Evolutionary conservation across 192 early-diverging fungal genomes (phyloP), one percentile per base, ranked within the genome.

Genomic region (Backusella macrospora): DNA sequence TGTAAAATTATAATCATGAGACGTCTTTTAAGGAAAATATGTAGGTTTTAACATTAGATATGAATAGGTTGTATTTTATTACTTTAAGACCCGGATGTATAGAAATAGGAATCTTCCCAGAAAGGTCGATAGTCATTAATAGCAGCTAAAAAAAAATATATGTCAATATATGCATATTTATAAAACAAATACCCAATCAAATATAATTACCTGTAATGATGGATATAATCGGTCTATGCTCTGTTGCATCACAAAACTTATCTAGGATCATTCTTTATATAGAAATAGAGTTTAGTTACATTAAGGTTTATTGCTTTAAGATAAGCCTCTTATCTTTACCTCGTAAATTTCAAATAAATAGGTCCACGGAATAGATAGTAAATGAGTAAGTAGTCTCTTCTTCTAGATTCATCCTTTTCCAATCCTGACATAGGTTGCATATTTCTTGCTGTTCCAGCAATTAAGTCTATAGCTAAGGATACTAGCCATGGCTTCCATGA

Each of bases 291-390:
- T 10, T 67, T 66, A 43, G n/a, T 15, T 4, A 23, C 4, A 66
- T n/a, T 12, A n/a, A 21, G 6, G 1, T 5, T 7, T 6, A 43
- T 66, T 12, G n/a, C 1, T 21, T 18, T n/a, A 1, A 66, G 18
- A 21, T 14, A 7, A n/a, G 12, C 21, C 1, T 16, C 6, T 66
- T 21, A 4, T 39, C 7, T 45, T 44, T 59, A 74, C 73, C 66
- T 70, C 26, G 74, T 76, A 48, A 76, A 70, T 37, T 64, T 43
- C 34, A 64, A 23, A 49, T 76, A 76, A 14, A 76, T 63, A 1
- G 74, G 74, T 12, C 68, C 68, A 1, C 68, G 55, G n/a, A 76
- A 70, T 4, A 76, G 37, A 64, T 76, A 76, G 14, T 76, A 76
- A 6, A 76, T 52, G 23, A 76, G 49, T 6, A 76, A 21, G 40